Evolutionary conservation across 1,284 basidiomycete genomes (phyloP), one percentile per base, ranked within the genome.

Genomic region (Kwoniella shivajii): DNA sequence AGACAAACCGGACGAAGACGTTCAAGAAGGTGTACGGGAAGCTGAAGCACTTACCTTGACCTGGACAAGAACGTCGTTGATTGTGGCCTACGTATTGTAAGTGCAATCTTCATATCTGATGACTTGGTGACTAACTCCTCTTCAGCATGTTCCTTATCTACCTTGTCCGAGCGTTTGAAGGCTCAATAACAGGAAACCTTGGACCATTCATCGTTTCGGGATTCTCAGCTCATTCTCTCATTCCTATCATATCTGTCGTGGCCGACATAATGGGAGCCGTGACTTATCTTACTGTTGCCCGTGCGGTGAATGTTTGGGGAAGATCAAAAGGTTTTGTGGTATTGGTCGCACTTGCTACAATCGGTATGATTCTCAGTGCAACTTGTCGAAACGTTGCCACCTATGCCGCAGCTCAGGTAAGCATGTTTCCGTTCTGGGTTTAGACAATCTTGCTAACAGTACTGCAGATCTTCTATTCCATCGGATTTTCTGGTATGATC

Each of bases 401-500:
- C 0, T 75, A 73, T 54, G 69, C 66, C 45, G 72, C 73, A 6
- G 64, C 70, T 1, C 71, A 74, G 50, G 69, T 69, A 26, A 20
- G 60, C 51, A 2, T 11, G 18, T 22, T 45, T 11, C 7, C 39
- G 11, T 22, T 22, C 6, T 16, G 16, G 10, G n/a, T 29, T 31
- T 26, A 37, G 16, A 31, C 13, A 7, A 27, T 38, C n/a, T 9
- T 2, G 26, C 39, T 14, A 31, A 22, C 16, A 14, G 24, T 24
- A 9, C 14, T 18, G 2, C 29, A 69, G 42, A 64, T 76, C 24
- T 64, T 77, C 50, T 71, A 71, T 57, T 60, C 73, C 31, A 63
- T 79, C 51, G 77, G 77, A 13, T 74, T 74, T 59, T 72, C 69
- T 26, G 71, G 72, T 3, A 71, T 79, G 50, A 74, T 76, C 50